Conservation (phyloP, 2,329 filamentous ascomycete species). For the Cytospora piceicola region DNA sequence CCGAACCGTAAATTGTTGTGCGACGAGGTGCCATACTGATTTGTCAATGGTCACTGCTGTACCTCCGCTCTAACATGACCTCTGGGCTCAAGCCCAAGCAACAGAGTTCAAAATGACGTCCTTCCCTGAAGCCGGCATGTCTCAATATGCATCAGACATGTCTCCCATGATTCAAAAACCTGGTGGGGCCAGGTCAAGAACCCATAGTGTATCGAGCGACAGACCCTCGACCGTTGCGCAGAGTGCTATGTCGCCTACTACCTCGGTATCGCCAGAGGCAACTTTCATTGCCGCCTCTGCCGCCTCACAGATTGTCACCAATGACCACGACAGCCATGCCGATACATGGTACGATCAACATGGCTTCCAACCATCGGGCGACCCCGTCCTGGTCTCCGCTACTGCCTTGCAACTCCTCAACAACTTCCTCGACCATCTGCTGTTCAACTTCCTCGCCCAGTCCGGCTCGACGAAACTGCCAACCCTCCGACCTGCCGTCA, state of each 20-base stretch:
- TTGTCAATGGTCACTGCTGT: conserved; percentile 21
- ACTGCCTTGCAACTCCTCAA: conserved; percentile 81
- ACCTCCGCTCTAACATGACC: conserved; percentile 19
- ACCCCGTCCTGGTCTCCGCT: conserved; percentile 73
- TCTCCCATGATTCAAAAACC: conserved; percentile 30
- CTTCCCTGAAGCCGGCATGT: conserved; percentile 23
- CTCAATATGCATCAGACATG: conserved; percentile 25
- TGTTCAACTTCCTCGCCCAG: conserved; percentile 85
- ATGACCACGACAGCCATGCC: conserved; percentile 78
- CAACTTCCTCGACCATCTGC: conserved; percentile 87
- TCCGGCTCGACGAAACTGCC: conserved; percentile 78
- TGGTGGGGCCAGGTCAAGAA: conserved; percentile 46
- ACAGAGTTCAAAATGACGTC: conserved; percentile 28
- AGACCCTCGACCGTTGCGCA: conserved; percentile 63
- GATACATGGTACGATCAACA: conserved; percentile 72
- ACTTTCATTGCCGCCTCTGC: conserved; percentile 87
- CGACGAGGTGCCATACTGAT: conserved; percentile 8
- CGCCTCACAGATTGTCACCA: conserved; percentile 88
- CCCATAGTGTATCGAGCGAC: conserved; percentile 73
- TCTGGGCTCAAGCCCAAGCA: conserved; percentile 13
- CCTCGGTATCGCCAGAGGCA: conserved; percentile 72
- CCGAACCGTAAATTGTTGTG: conserved; percentile 18
- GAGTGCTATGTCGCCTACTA: conserved; percentile 68
- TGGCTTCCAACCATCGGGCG: conserved; percentile 65
- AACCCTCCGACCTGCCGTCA: conserved; percentile 78